Conservation (phyloP, 305 asterid genomes). For the Plantago coronopus region DNA sequence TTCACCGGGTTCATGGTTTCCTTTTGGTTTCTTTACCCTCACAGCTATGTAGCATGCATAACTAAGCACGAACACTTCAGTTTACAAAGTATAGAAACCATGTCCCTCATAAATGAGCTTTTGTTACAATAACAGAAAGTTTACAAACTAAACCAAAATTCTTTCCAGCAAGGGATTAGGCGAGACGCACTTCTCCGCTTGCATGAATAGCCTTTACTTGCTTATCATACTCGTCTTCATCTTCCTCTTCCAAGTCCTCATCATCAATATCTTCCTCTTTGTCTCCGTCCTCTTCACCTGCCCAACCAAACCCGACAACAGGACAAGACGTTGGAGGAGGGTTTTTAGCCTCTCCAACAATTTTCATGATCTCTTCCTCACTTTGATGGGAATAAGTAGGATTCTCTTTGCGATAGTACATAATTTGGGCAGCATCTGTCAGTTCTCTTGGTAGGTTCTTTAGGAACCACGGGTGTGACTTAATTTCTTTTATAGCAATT, state of each 20-base stretch:
- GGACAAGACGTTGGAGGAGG: constrained; percentile 71
- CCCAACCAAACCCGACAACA: constrained; percentile 87
- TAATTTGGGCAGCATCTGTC: constrained; percentile 78
- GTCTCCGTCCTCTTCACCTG: constrained; percentile 65
- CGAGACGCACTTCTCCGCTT: constrained; percentile 52
- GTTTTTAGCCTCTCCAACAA: constrained; percentile 76
- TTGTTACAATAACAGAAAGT: constrained; percentile 13
- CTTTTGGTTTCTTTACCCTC: neutral
- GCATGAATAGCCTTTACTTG: constrained; percentile 58
- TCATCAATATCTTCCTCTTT: constrained; percentile 50
- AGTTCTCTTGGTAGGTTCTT: constrained; percentile 91
- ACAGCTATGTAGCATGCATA: neutral
- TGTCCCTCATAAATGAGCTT: constrained; percentile 4
- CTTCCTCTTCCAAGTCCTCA: constrained; percentile 47
- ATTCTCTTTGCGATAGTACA: constrained; percentile 66
- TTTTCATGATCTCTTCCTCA: constrained; percentile 73
- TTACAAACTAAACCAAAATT: neutral
- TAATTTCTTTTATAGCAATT: constrained; percentile 72
- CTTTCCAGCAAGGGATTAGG: constrained; percentile 18
- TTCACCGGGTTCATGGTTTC: neutral
- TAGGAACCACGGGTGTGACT: constrained; percentile 91
- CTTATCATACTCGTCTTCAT: constrained; percentile 54
- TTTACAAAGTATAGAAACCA: constrained; percentile 26
- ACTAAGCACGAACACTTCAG: constrained; percentile 18
- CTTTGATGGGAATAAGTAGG: constrained; percentile 79